These are phyloP conservation scores for Acrodontium crateriforme DNA, from an alignment of 2,329 filamentous ascomycete genomes.

Conservation along the genomic window DNA sequence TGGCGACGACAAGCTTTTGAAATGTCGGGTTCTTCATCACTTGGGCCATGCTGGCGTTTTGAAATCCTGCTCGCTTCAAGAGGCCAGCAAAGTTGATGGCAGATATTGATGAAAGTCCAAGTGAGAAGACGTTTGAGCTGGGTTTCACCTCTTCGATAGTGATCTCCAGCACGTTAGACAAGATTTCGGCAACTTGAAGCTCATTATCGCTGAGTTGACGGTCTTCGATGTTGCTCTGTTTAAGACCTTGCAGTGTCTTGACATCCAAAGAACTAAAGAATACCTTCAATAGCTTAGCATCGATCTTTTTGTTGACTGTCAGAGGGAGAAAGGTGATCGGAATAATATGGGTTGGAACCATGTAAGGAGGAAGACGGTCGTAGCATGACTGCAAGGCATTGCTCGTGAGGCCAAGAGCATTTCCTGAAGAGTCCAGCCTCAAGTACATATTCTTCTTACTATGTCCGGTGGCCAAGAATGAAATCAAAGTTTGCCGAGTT, in stretches of 20 bases:
- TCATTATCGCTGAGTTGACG: conserved; percentile 26
- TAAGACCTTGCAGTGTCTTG: conserved; percentile 43
- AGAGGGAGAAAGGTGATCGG: conserved; percentile 59
- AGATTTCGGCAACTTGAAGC: conserved; percentile 35
- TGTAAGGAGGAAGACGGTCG: conserved; percentile 61
- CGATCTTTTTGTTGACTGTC: conserved; percentile 80
- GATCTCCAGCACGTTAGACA: conserved; percentile 41
- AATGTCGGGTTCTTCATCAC: conserved; percentile 47
- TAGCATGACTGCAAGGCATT: conserved; percentile 44
- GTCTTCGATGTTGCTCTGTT: conserved; percentile 10
- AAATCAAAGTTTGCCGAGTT: conserved; percentile 69
- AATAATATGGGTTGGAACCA: conserved; percentile 79
- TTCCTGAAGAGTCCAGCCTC: conserved; percentile 24
- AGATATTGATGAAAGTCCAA: conserved; percentile 80
- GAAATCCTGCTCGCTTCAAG: conserved; percentile 50
- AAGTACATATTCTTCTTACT: conserved; percentile 8
- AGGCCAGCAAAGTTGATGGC: conserved; percentile 54
- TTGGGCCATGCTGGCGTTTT: conserved; percentile 45
- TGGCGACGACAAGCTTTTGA: conserved; percentile 22
- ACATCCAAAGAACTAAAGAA: conserved; percentile 51
- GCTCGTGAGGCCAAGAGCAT: conserved; percentile 10
- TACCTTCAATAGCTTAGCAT: conserved; percentile 52
- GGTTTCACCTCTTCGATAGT: conserved; percentile 32
- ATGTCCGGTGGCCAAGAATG: conserved; percentile 44
- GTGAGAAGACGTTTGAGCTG: conserved; percentile 61